A percentile compares a stretch with the other conserved stretches of the same genome.
phyloP scores from a whole-genome alignment of 1,284 basidiomycete genomes.

The Kalmanozyma brasiliensis region DNA sequence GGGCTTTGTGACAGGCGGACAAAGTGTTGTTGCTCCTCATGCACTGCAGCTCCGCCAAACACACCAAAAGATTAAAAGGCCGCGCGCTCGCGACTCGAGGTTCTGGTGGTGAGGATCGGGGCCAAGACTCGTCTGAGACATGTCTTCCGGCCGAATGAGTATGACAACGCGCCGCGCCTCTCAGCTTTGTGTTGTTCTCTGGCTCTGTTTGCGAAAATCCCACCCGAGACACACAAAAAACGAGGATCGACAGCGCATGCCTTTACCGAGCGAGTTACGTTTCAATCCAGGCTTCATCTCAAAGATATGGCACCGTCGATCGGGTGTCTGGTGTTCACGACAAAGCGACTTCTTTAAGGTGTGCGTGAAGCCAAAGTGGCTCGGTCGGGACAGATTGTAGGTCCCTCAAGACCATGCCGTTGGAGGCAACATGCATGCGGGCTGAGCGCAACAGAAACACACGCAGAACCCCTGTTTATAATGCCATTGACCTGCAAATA shows the following conservation, averaged over 20 bases:
- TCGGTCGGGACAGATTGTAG: too few relatives aligned
- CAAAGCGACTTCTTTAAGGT: too few relatives aligned
- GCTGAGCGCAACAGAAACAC: too few relatives aligned
- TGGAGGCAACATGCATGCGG: too few relatives aligned
- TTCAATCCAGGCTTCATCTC: not conserved
- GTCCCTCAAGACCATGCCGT: too few relatives aligned
- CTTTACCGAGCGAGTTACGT: slow-evolving; percentile 6
- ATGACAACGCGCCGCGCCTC: slow-evolving; percentile 1
- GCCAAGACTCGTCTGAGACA: not conserved
- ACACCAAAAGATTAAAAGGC: slow-evolving; percentile 6
- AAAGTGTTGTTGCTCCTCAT: slow-evolving; percentile 13
- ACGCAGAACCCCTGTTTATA: slow-evolving; percentile 11
- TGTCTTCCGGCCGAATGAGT: slow-evolving; percentile 12
- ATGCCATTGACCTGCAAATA: too few relatives aligned
- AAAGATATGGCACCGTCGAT: too few relatives aligned
- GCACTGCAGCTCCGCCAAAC: slow-evolving; percentile 15
- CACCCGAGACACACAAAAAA: slow-evolving; percentile 21
- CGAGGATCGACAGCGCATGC: slow-evolving; percentile 45
- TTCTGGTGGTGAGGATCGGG: slow-evolving; percentile 12
- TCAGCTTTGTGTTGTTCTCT: slow-evolving; percentile 1
- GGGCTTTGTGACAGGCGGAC: slow-evolving; percentile 2
- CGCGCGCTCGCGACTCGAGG: slow-evolving; percentile 38
- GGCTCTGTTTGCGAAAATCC: slow-evolving; percentile 8
- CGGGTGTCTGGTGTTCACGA: too few relatives aligned
- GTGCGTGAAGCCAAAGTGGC: too few relatives aligned